A percentile compares a stretch with the other conserved stretches of the same genome.
These are phyloP conservation scores for Phytophthora pinifolia DNA, from an alignment of 352 stramenopile species.

Conservation along the genomic window DNA sequence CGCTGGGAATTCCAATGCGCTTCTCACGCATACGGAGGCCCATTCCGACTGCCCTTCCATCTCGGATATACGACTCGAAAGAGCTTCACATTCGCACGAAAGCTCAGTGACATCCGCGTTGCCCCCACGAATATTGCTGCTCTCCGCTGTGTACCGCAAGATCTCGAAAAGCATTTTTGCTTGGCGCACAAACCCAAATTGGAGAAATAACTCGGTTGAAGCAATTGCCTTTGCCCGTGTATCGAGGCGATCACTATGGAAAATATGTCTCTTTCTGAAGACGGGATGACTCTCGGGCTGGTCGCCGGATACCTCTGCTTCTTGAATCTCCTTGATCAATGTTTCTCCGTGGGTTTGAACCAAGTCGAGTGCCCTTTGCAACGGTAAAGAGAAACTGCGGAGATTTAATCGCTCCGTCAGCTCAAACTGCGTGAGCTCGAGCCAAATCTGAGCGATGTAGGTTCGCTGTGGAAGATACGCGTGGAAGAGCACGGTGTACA, in stretches of 20 bases:
- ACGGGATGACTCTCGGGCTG: neutral
- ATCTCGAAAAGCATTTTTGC: constrained; percentile 57
- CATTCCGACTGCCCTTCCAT: constrained; percentile 33
- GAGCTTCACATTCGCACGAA: constrained; percentile 16
- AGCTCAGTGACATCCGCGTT: constrained; percentile 5
- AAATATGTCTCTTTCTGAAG: constrained; percentile 20
- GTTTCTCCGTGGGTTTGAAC: constrained; percentile 38
- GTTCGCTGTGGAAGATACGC: constrained; percentile 33
- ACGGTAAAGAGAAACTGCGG: constrained; percentile 33
- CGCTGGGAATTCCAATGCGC: constrained; percentile 18
- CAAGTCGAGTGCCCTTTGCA: constrained; percentile 58
- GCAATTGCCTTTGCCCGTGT: constrained; percentile 31
- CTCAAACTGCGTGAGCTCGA: constrained; percentile 53
- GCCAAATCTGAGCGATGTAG: constrained; percentile 46
- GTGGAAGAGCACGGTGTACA: constrained; percentile 58
- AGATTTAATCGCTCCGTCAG: constrained; percentile 53
- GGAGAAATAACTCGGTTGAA: constrained; percentile 37
- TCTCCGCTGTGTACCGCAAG: constrained; percentile 18
- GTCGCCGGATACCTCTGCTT: constrained; percentile 4
- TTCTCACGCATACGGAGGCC: constrained; percentile 24
- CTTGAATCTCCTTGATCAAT: constrained; percentile 52
- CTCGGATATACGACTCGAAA: constrained; percentile 37
- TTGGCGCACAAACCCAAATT: constrained; percentile 58
- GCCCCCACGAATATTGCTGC: constrained; percentile 1
- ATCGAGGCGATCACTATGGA: constrained; percentile 30